Base-by-base conservation (phyloP, 495 filamentous ascomycete genomes). In the Tuber brumale region DNA sequence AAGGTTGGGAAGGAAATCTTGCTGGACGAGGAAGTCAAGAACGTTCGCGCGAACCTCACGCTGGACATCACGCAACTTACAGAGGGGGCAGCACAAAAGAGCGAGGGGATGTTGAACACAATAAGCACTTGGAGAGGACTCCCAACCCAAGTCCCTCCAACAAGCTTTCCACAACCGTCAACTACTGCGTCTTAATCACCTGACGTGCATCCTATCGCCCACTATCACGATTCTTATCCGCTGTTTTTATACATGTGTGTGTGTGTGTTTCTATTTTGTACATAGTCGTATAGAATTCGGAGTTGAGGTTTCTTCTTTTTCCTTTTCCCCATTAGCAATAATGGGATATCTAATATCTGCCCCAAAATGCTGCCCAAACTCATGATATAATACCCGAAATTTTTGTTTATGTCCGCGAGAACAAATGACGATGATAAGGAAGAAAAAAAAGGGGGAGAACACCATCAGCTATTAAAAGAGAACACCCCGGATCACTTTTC, bases 11-110 rank as follows among this genome's bases (percentile, higher is more conserved):
- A 86, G 75, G 87, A 89, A 73, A 84, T 88, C 41, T 89, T 89
- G 89, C 86, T 89, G 85, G 89, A 90, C 75, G 83, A 86, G 51
- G 89, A 89, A 73, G 89, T 90, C 10, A 83, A 89, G 31, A 86
- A 88, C 82, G 86, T 87, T 48, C 85, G 89, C 37, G 87, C 86
- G 73, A 87, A 88, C 81, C 88, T 88, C 70, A 77, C 89, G 76
- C 84, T 89, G 57, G 85, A 89, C 77, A 85, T 90, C 39, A 73
- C 82, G 76, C 83, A 83, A 73, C 88, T 91, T 79, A 89, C 89
- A 1, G 89, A 90, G 70, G 84, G 74, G 19, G 80, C 76, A 51
- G 70, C 71, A 19, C 76, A 76, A 66, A 81, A 74, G 74, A 81
- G 80, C 16, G 76, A 80, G 76, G 80, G 74, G 42, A 72, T 82